Percentiles rank a stretch among this genome's conserved stretches.
These are phyloP conservation scores for Plantago elongata DNA, from an alignment of 257 asterid genomes.

Conservation along the genomic window DNA sequence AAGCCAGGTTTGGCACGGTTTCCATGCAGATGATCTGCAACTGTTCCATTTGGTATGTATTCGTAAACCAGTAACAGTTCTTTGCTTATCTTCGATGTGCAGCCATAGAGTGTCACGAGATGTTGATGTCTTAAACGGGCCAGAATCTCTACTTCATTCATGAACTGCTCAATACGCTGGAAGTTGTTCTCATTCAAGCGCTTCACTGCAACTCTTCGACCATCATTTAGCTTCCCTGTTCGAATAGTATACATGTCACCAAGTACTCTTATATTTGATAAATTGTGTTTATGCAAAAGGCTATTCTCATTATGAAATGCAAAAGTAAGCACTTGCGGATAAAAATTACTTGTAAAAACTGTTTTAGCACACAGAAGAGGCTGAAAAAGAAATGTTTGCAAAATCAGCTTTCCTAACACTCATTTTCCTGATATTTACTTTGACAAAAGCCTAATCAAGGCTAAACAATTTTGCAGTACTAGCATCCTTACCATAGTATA, in stretches of 20 bases:
- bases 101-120: constrained; percentile 64
- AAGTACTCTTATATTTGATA: neutral
- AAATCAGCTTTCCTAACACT: neutral
- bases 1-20: constrained; percentile 37
- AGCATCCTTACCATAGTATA: constrained; percentile 24
- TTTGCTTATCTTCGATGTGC: constrained; percentile 64
- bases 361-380: too few species aligned
- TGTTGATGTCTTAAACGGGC: constrained; percentile 47
- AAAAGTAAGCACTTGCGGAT: too few species aligned
- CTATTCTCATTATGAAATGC: too few species aligned
- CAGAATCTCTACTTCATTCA: constrained; percentile 68
- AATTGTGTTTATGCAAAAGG: too few species aligned
- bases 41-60: constrained; percentile 8
- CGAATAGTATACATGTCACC: constrained; percentile 1
- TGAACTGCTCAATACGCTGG: constrained; percentile 74
- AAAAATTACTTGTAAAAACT: too few species aligned
- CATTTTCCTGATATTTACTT: too few species aligned
- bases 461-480: neutral
- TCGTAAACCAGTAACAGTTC: constrained; percentile 21
- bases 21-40: constrained; percentile 49
- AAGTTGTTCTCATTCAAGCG: constrained; percentile 64
- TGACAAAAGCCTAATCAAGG: neutral
- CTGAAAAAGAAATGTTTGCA: neutral
- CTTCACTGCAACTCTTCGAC: constrained; percentile 74
- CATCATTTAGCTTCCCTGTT: constrained; percentile 64